Conservation (phyloP, 495 filamentous ascomycete species). For the Aspergillus kassunensis region DNA sequence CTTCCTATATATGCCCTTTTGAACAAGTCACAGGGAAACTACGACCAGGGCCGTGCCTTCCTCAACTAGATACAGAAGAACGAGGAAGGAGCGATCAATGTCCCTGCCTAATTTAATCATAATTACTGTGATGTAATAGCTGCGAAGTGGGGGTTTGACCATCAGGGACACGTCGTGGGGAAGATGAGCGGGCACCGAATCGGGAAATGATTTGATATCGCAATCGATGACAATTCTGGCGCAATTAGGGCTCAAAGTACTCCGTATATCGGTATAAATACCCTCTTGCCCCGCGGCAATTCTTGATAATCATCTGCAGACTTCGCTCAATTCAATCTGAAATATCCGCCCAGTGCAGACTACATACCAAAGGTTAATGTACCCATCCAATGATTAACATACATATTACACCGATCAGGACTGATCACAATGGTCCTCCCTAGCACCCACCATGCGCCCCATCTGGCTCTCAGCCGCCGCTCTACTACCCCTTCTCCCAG, state of each 20-base stretch:
- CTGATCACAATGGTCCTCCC: slow-evolving; percentile 36
- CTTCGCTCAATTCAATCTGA: no score
- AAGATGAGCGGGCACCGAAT: slow-evolving; percentile 2
- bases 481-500: slow-evolving; percentile 24
- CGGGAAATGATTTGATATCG: slow-evolving; percentile 9
- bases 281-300: slow-evolving; percentile 22
- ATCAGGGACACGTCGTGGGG: slow-evolving; percentile 4
- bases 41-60: no score
- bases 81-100: no score
- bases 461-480: slow-evolving; percentile 17
- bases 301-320: background rate
- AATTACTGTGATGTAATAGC: background rate
- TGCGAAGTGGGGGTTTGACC: background rate
- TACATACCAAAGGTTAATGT: slow-evolving; percentile 52
- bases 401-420: slow-evolving; percentile 28
- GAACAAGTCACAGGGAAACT: no score
- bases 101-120: no score
- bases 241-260: background rate
- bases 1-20: no score
- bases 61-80: no score
- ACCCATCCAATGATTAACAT: slow-evolving; percentile 34
- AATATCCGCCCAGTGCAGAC: slow-evolving; percentile 9
- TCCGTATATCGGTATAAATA: slow-evolving; percentile 6
- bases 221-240: slow-evolving; percentile 1
- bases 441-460: slow-evolving; percentile 15